Percentiles rank a stretch among this genome's conserved stretches.
Evolutionary conservation across 2,329 filamentous ascomycete genomes (phyloP).

Genomic region (Rutstroemia sp.): DNA sequence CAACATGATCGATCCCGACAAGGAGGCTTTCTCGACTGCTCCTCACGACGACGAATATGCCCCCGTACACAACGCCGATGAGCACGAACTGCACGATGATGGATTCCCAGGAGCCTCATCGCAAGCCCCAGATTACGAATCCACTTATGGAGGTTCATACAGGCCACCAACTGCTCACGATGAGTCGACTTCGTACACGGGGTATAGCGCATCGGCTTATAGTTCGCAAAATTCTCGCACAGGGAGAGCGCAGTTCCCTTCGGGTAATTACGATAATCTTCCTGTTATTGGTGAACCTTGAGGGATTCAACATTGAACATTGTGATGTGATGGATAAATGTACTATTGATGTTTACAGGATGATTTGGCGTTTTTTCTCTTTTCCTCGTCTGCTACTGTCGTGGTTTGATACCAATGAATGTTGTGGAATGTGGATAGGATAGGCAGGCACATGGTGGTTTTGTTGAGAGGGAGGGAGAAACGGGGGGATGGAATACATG

Average conservation of each 20-base stretch:
- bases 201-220: constrained; percentile 35
- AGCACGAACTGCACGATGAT: constrained; percentile 22
- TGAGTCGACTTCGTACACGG: constrained; percentile 35
- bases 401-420: constrained; percentile 5
- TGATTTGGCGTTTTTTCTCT: not conserved
- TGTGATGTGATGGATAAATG: constrained; percentile 2
- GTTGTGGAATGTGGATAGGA: not conserved
- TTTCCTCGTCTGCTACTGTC: not conserved
- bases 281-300: constrained; percentile 6
- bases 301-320: not conserved
- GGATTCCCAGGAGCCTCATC: constrained; percentile 8
- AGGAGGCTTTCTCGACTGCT: constrained; percentile 60
- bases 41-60: constrained; percentile 62
- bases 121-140: constrained; percentile 9
- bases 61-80: constrained; percentile 44
- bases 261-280: constrained; percentile 45
- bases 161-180: constrained; percentile 7
- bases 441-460: not conserved
- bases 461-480: not conserved
- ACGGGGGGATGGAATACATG: not conserved
- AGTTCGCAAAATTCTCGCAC: constrained; percentile 5
- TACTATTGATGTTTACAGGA: not conserved
- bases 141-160: constrained; percentile 18
- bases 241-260: constrained; percentile 41
- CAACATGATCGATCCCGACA: constrained; percentile 56